Conservation (phyloP, 371 early-diverging fungal genomes). For the Mucor irregularis region DNA sequence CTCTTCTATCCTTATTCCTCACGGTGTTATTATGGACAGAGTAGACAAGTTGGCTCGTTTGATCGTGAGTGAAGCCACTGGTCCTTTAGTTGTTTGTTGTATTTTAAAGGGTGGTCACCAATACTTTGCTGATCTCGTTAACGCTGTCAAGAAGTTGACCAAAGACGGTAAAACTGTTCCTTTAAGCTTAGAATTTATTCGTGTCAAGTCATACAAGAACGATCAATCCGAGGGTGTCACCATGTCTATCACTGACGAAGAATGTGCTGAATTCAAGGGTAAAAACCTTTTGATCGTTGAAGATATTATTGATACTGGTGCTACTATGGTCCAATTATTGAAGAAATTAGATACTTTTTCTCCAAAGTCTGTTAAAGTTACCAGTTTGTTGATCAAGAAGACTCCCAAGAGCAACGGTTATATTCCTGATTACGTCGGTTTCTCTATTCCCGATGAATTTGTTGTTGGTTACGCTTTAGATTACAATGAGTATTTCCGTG, state of each 20-base stretch:
- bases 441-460: slow-evolving; percentile 89
- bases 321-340: slow-evolving; percentile 88
- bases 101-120: slow-evolving; percentile 91
- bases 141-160: slow-evolving; percentile 82
- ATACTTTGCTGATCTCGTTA: slow-evolving; percentile 88
- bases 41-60: slow-evolving; percentile 83
- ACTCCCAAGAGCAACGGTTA: slow-evolving; percentile 86
- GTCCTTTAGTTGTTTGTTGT: slow-evolving; percentile 85
- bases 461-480: slow-evolving; percentile 88
- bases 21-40: slow-evolving; percentile 90
- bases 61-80: slow-evolving; percentile 69
- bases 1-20: slow-evolving; percentile 84
- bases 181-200: slow-evolving; percentile 89
- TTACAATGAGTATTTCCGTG: slow-evolving; percentile 94
- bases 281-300: slow-evolving; percentile 92
- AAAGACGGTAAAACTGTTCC: slow-evolving; percentile 75
- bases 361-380: slow-evolving; percentile 83
- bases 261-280: slow-evolving; percentile 76
- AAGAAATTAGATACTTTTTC: slow-evolving; percentile 66
- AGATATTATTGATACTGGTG: slow-evolving; percentile 93
- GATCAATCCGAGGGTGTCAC: slow-evolving; percentile 84
- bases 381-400: slow-evolving; percentile 86
- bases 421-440: slow-evolving; percentile 87
- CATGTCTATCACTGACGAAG: slow-evolving; percentile 85
- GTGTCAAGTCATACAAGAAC: slow-evolving; percentile 86